Evolutionary conservation across 1,139 yeast species (phyloP).

Genomic region (Hanseniaspora uvarum): DNA sequence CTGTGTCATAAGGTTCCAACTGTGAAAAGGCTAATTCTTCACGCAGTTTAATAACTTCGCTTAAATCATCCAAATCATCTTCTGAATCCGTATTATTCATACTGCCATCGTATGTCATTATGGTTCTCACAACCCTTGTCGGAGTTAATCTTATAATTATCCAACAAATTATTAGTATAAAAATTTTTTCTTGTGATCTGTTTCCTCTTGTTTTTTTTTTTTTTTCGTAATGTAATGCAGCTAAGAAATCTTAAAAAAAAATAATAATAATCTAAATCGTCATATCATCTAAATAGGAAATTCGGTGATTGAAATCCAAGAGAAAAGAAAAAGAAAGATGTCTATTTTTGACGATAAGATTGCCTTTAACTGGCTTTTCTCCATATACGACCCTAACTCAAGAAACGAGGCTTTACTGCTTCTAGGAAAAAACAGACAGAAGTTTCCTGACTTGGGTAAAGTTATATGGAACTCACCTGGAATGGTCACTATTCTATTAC

Average conservation of each 20-base stretch:
- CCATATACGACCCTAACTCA: slow-evolving; percentile 78
- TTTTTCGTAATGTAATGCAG: neutral
- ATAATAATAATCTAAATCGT: too few relatives aligned
- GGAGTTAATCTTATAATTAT: slow-evolving; percentile 41
- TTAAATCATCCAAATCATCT: slow-evolving; percentile 12
- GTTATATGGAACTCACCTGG: slow-evolving; percentile 95
- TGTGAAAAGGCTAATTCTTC: slow-evolving; percentile 10
- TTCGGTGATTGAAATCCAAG: neutral
- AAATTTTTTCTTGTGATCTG: neutral
- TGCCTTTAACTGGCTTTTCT: slow-evolving; percentile 63
- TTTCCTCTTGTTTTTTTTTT: neutral
- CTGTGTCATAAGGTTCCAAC: slow-evolving; percentile 1
- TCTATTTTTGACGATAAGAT: slow-evolving; percentile 10
- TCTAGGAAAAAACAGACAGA: slow-evolving; percentile 86
- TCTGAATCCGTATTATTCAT: too few relatives aligned
- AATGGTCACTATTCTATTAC: slow-evolving; percentile 82
- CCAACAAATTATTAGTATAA: slow-evolving; percentile 33
- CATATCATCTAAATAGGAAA: too few relatives aligned
- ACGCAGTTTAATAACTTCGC: slow-evolving; percentile 12
- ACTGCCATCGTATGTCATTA: neutral
- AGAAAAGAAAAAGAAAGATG: neutral
- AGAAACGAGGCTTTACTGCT: slow-evolving; percentile 87
- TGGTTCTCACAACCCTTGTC: slow-evolving; percentile 72
- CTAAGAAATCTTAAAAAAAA: too few relatives aligned
- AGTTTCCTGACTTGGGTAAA: slow-evolving; percentile 84